A percentile compares a stretch with the other conserved stretches of the same genome.
Evolutionary conservation across 805 yeast genomes (phyloP).

Genomic region (Candida sanyiensis): DNA sequence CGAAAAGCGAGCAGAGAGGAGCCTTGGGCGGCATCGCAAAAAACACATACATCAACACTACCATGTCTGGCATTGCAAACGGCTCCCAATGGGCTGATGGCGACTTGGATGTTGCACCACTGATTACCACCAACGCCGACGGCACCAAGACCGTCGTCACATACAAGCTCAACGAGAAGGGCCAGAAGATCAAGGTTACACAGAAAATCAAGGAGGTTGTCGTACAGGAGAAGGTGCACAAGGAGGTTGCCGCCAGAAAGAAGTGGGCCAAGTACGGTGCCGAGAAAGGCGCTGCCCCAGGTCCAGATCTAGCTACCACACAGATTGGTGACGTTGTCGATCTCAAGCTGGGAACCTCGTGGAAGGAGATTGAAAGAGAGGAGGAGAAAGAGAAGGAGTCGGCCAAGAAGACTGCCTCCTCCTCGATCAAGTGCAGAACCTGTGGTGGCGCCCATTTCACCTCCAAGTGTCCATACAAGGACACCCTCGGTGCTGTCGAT

Average conservation of each 20-base stretch:
- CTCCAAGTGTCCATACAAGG: conserved; percentile 92
- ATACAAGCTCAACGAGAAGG: conserved; percentile 67
- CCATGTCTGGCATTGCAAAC: conserved; percentile 14
- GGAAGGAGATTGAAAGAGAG: conserved; percentile 74
- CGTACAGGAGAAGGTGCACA: conserved; percentile 78
- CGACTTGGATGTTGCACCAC: conserved; percentile 63
- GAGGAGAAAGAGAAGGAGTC: conserved; percentile 42
- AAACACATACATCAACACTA: background rate
- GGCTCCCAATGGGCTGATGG: conserved; percentile 34
- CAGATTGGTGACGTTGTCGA: conserved; percentile 81
- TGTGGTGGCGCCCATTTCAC: conserved; percentile 96
- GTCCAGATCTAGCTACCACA: conserved; percentile 86
- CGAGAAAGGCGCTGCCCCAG: conserved; percentile 66
- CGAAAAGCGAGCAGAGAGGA: background rate
- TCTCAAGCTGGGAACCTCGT: conserved; percentile 64
- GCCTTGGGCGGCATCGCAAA: too few species aligned
- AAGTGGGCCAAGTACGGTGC: conserved; percentile 86
- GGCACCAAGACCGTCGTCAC: conserved; percentile 87
- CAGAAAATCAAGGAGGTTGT: conserved; percentile 75
- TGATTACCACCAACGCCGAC: conserved; percentile 70
- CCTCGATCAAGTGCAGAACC: conserved; percentile 67
- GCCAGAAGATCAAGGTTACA: conserved; percentile 81
- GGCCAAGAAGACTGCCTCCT: conserved; percentile 41
- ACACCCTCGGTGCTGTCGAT: conserved; percentile 56
- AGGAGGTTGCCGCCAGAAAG: conserved; percentile 79